Evolutionary conservation across 305 asterid species (phyloP), one percentile per base, ranked within the genome.

Genomic region (Solanum hybrid): DNA sequence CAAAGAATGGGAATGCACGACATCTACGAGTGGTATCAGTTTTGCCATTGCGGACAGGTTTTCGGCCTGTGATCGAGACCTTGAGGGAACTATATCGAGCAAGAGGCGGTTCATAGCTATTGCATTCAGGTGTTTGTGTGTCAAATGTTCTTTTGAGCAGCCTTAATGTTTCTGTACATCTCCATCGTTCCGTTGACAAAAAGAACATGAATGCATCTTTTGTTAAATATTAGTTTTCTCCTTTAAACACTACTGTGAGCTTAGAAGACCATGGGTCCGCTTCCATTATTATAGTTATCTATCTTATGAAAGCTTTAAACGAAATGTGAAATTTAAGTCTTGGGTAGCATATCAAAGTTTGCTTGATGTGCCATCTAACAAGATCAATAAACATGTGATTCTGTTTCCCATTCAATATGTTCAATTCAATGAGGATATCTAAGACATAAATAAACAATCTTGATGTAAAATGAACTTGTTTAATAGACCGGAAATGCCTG

Each of bases 1-100:
- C 99, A 2, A 96, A 93, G 93, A 97, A 94, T 71, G 98, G 97
- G 34, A 95, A 95, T 91, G 98, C 97, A 72, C 99, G 93, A 89
- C 97, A 97, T 93, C 91, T 92, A 38, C 95, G 99, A 66, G 99
- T 95, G 90, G 93, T 90, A 37, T 94, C 99, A 34, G 95, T 97
- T 85, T 91, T 92, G 88, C 98, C 99, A 19, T 91, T 96, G 92
- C 80, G 92, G 84, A 90, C 96, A 78, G 93, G 92, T 90, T 96
- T 95, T 90, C 95, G 91, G 94, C 96, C 99, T 34, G 96, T 93
- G 80, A 95, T 95, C 51, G 90, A 77, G 91, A 93, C 97, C 85
- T 91, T 97, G 92, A 94, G 93, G 92, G 95, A 93, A 88, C 80
- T 92, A 90, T 94, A 93, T 92, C 89, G 84, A 90, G 92, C 88